Evolutionary conservation across 352 stramenopile genomes (phyloP), one percentile per base, ranked within the genome.

Genomic region (Peronospora tabacina): DNA sequence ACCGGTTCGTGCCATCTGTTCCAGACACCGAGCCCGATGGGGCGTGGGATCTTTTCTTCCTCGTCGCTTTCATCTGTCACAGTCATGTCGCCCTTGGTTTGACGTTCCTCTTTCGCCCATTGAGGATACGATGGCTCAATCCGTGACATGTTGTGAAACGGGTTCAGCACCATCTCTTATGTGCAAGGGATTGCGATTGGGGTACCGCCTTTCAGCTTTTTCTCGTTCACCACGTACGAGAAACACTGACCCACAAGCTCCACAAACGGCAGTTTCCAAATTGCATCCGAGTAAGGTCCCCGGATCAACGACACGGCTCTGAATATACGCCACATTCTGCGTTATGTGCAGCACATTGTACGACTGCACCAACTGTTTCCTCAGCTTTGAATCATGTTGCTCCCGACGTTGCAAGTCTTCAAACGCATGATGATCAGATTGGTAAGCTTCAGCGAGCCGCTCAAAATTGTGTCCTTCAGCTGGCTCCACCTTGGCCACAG

Each of bases 131-230:
- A 49, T 19, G 78, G 74, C 38, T 91, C 81, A 16, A 60, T 76
- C 64, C 90, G 78, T 12, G 81, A 85, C 42, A 87, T 33, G 58
- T 92, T 92, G 51, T 87, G 73, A 58, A 92, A 92, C 22, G 81
- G 81, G 49, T 78, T 90, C 39, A 88, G 51, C 10, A 71, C 60
- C 48, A 88, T 78, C 12, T 69, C 59, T 56, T 84, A 84, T 32
- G 72, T 63, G 17, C 78, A 59, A 41, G 81, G 76, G 16, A 92
- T 70, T 10, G 87, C 76, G 56, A 87, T 92, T 42, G 75, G 69
- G 0, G 78, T 83, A 32, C 76, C 81, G 24, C 81, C 81, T 38
- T 90, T 88, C 32, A 82, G 55, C 48, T 85, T 57, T 47, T 88
- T 90, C 52, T 82, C 76, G 44, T 87, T 62, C 30, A 86, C 67